Conservation (phyloP, 495 filamentous ascomycete genomes). For the Friedmanniomyces simplex region DNA sequence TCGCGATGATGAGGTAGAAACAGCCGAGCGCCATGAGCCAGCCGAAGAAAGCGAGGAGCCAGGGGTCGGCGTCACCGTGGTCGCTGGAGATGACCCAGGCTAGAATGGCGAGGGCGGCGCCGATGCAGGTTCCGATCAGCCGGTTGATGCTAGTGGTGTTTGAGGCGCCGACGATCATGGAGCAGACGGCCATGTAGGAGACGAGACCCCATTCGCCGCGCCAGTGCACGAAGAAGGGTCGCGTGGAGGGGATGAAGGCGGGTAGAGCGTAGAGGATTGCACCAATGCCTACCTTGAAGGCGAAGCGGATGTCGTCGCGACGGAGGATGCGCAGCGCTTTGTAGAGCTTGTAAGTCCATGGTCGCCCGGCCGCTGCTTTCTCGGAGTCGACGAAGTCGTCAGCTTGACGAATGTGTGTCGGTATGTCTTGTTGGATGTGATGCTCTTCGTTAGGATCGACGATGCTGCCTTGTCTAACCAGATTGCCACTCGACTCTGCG, state of each 20-base stretch:
- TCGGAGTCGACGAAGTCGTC: constrained; percentile 15
- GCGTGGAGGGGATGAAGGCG: constrained; percentile 66
- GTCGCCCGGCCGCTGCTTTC: constrained; percentile 18
- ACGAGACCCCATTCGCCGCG: constrained; percentile 92
- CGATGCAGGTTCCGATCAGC: constrained; percentile 79
- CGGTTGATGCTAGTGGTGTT: constrained; percentile 83
- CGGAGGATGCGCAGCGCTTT: constrained; percentile 47
- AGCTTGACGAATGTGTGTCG: constrained; percentile 8
- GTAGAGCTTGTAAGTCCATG: constrained; percentile 47
- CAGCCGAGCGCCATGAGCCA: constrained; percentile 71
- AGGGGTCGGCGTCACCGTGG: constrained; percentile 49
- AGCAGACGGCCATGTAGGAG: constrained; percentile 96
- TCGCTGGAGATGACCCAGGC: constrained; percentile 58
- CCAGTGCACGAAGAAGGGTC: constrained; percentile 78
- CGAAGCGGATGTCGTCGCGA: constrained; percentile 63
- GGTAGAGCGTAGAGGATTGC: constrained; percentile 78
- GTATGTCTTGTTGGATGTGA: constrained; percentile 8
- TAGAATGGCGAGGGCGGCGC: constrained; percentile 61
- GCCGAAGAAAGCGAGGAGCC: constrained; percentile 58
- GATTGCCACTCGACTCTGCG: not conserved
- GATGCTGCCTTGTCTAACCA: not conserved
- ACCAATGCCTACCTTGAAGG: constrained; percentile 84
- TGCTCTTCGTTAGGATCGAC: constrained; percentile 14
- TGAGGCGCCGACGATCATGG: constrained; percentile 90
- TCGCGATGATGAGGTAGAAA: constrained; percentile 78